Evolutionary conservation across 331 rosid species (phyloP).

Genomic region (Malus hybrid): DNA sequence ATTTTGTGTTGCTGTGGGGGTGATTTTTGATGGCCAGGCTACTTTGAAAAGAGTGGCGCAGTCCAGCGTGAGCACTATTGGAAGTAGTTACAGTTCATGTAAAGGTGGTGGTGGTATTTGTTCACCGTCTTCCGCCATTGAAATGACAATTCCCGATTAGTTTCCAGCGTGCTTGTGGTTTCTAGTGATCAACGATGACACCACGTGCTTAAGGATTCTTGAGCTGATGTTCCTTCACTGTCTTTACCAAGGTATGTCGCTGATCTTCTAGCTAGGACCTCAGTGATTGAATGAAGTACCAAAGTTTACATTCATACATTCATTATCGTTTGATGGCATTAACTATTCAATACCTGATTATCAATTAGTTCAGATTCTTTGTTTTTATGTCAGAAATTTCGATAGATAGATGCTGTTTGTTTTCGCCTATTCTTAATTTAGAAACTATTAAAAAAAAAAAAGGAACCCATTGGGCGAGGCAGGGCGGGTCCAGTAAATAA

Average conservation of each 20-base stretch:
- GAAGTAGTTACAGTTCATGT: slow-evolving; percentile 19
- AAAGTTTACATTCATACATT: too few species aligned
- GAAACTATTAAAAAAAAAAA: too few species aligned
- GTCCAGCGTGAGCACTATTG: slow-evolving; percentile 24
- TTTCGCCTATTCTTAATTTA: too few species aligned
- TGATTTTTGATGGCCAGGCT: slow-evolving; percentile 18
- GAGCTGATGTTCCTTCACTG: slow-evolving; percentile 62
- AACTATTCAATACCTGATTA: too few species aligned
- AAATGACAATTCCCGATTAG: slow-evolving; percentile 16
- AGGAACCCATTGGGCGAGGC: too few species aligned
- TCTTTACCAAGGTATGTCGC: slow-evolving; percentile 41
- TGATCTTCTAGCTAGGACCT: not conserved
- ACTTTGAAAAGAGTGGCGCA: slow-evolving; percentile 39
- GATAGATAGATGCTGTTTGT: too few species aligned
- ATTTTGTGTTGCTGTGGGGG: not conserved
- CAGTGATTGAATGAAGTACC: not conserved
- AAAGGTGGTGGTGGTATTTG: slow-evolving; percentile 8
- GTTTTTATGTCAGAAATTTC: too few species aligned
- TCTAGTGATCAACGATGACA: slow-evolving; percentile 55
- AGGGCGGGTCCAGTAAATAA: too few species aligned
- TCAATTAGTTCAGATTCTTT: too few species aligned
- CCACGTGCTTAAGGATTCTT: slow-evolving; percentile 38
- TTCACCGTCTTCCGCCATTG: not conserved
- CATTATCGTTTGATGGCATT: too few species aligned
- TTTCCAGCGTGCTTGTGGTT: slow-evolving; percentile 25